Evolutionary conservation across 2,329 filamentous ascomycete species (phyloP).

Genomic region (Ophiognomonia clavigignenti-juglandacearum): DNA sequence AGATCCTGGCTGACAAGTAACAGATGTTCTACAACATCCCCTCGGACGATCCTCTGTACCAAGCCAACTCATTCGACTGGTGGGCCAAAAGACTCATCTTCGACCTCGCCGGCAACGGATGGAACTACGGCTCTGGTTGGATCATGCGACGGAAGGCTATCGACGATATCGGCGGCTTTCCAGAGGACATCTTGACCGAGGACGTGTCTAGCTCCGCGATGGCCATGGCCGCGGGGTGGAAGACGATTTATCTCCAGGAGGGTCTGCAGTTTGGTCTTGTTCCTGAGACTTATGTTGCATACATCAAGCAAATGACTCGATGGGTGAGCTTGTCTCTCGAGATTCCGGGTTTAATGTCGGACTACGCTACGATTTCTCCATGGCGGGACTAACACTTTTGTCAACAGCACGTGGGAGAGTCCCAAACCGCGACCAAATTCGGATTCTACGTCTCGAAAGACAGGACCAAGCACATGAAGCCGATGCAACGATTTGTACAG

Average conservation of each 20-base stretch:
- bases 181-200: slow-evolving; percentile 54
- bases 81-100: slow-evolving; percentile 5
- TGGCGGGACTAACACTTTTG: not conserved
- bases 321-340: slow-evolving; percentile 33
- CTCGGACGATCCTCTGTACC: slow-evolving; percentile 42
- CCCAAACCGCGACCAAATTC: no score
- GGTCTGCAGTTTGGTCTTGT: slow-evolving; percentile 56
- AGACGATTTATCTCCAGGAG: slow-evolving; percentile 56
- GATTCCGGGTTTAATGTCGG: no score
- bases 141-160: slow-evolving; percentile 54
- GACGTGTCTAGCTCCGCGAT: slow-evolving; percentile 56
- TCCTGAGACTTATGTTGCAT: slow-evolving; percentile 49
- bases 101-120: slow-evolving; percentile 37
- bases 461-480: slow-evolving; percentile 6
- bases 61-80: slow-evolving; percentile 15
- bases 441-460: not conserved
- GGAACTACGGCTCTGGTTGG: slow-evolving; percentile 62
- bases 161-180: slow-evolving; percentile 58
- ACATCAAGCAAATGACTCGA: slow-evolving; percentile 52
- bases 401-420: not conserved
- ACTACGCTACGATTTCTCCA: not conserved
- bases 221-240: slow-evolving; percentile 57
- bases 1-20: not conserved
- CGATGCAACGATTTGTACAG: not conserved
- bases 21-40: slow-evolving; percentile 59